These are phyloP conservation scores for Serendipita sp. DNA, from an alignment of 1,284 basidiomycete species.

Conservation along the genomic window DNA sequence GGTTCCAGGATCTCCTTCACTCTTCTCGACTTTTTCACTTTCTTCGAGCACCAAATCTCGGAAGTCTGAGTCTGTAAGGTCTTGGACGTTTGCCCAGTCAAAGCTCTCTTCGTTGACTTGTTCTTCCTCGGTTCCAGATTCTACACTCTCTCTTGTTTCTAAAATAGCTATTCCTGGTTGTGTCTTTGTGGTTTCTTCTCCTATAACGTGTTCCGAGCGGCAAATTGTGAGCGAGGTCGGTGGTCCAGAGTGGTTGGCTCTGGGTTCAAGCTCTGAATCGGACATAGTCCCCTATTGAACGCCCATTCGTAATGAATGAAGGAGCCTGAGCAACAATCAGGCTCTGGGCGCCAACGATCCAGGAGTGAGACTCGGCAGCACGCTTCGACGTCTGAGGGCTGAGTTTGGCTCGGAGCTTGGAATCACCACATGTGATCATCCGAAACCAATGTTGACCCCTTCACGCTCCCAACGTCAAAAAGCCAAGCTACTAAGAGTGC, in stretches of 20 bases:
- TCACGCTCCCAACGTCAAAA: background rate
- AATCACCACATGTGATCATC: background rate
- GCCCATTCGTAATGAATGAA: background rate
- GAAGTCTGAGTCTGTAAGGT: too few species aligned
- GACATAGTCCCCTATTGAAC: background rate
- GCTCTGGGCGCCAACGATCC: background rate
- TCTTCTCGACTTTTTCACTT: too few species aligned
- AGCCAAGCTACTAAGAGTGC: background rate
- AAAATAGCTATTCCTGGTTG: background rate
- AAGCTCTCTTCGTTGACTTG: background rate
- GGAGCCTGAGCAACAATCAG: background rate
- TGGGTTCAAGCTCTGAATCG: background rate
- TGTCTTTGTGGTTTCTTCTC: too few species aligned
- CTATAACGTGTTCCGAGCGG: too few species aligned
- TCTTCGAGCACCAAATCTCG: too few species aligned
- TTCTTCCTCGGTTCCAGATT: background rate
- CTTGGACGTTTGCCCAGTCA: background rate
- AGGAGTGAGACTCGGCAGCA: too few species aligned
- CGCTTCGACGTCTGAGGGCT: background rate
- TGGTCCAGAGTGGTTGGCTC: background rate
- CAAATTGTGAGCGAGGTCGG: too few species aligned
- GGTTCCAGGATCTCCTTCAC: too few species aligned
- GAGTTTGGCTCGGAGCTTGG: background rate
- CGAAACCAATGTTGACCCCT: constrained; percentile 5
- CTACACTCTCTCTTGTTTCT: background rate